These are phyloP conservation scores for Tetrahymena malaccensis DNA, from an alignment of 73 alveolate species.

Conservation along the genomic window DNA sequence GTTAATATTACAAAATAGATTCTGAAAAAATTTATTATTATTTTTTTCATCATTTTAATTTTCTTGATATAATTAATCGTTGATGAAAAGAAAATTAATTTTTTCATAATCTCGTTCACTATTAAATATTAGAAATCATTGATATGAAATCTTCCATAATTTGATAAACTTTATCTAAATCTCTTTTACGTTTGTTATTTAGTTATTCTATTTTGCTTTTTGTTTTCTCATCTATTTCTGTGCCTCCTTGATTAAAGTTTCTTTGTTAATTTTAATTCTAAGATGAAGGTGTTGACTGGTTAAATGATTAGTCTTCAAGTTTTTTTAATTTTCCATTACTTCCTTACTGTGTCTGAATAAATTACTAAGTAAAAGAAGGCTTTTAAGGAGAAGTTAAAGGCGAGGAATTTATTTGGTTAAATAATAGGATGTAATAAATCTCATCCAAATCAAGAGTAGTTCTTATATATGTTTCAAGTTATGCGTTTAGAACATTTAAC, in stretches of 20 bases:
- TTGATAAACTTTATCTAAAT: neutral
- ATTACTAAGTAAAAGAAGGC: neutral
- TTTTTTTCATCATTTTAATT: no score
- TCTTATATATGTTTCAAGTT: neutral
- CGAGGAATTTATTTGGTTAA: neutral
- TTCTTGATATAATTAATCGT: no score
- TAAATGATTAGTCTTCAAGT: neutral
- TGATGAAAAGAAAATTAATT: no score
- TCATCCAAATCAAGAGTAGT: neutral
- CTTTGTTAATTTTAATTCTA: neutral
- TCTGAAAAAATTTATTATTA: no score
- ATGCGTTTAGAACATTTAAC: neutral
- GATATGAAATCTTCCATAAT: neutral
- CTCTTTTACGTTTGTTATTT: neutral
- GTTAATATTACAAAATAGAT: no score
- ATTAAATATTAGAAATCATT: neutral
- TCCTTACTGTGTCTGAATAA: neutral
- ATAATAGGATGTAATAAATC: neutral
- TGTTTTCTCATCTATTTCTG: neutral
- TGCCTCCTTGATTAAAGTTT: neutral
- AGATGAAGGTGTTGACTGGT: neutral
- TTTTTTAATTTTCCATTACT: neutral
- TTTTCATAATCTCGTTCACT: neutral
- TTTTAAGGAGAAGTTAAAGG: neutral
- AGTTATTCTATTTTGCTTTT: neutral